Percentiles rank a stretch among this genome's conserved stretches.
phyloP scores from a whole-genome alignment of 1,284 basidiomycete genomes.

The Singerocomus inundabilis region DNA sequence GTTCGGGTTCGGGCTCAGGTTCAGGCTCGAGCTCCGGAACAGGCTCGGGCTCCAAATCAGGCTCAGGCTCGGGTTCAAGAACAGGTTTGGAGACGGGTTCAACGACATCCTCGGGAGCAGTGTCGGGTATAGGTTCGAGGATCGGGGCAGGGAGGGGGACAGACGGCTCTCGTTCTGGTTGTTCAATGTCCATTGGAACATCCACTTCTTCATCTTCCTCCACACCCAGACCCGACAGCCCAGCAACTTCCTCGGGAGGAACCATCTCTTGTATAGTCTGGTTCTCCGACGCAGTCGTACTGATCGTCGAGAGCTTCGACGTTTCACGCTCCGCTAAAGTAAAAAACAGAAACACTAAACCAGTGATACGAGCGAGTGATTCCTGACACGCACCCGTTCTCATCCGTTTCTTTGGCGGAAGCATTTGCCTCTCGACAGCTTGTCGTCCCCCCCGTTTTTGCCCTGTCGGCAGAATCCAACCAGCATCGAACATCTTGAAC shows the following conservation, averaged over 20 bases:
- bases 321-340: constrained; percentile 38
- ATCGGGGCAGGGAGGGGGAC: neutral
- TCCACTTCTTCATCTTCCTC: constrained; percentile 23
- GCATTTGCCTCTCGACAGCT: constrained; percentile 39
- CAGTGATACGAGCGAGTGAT: neutral
- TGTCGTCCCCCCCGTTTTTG: constrained; percentile 57
- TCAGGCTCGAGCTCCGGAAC: neutral
- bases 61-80: neutral
- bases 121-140: constrained; percentile 4
- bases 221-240: constrained; percentile 23
- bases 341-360: neutral
- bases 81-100: neutral
- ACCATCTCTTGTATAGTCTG: constrained; percentile 35
- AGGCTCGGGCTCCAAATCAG: neutral
- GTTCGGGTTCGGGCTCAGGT: neutral
- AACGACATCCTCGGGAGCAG: neutral
- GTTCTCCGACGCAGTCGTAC: constrained; percentile 50
- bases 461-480: constrained; percentile 86
- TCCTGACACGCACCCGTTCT: constrained; percentile 44
- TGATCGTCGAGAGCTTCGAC: constrained; percentile 50
- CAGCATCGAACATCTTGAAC: constrained; percentile 82
- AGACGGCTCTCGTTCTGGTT: constrained; percentile 10
- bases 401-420: constrained; percentile 49
- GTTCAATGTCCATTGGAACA: constrained; percentile 17
- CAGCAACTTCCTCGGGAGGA: constrained; percentile 22